Percentiles rank a stretch among this genome's conserved stretches.
These are phyloP conservation scores for Sugiyamaella pinicola DNA, from an alignment of 1,139 yeast genomes.

Conservation along the genomic window DNA sequence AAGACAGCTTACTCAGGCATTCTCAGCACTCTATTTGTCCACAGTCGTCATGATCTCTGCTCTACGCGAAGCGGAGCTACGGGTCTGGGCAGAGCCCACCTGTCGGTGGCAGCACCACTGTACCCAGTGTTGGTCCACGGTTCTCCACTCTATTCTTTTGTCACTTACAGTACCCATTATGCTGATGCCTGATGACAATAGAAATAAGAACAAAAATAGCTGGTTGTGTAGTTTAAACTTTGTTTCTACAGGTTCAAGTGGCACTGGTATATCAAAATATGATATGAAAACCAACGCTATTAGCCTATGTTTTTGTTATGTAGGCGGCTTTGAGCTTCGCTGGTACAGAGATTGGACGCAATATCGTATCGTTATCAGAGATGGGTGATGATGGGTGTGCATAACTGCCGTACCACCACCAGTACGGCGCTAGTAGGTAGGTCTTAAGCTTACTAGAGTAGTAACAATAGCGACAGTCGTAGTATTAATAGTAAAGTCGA, in stretches of 20 bases:
- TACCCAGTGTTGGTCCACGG: neutral
- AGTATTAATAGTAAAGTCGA: neutral
- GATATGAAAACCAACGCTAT: no score
- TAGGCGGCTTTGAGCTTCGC: no score
- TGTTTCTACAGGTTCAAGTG: neutral
- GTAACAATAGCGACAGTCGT: neutral
- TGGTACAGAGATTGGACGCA: no score
- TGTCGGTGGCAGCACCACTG: neutral
- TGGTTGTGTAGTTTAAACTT: neutral
- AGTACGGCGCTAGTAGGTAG: no score
- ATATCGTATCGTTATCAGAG: neutral
- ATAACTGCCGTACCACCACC: no score
- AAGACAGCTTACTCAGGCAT: no score
- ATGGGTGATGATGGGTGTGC: neutral
- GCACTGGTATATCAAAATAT: no score
- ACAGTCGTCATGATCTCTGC: no score
- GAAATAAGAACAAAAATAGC: neutral
- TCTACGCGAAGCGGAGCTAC: neutral
- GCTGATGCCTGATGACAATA: neutral
- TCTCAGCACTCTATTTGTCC: no score
- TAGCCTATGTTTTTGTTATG: no score
- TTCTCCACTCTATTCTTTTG: no score
- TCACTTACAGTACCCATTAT: conserved; percentile 20
- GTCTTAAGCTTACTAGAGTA: no score
- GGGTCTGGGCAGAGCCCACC: neutral